These are phyloP conservation scores for Hanseniaspora sp. DNA, from an alignment of 1,139 yeast species.

Conservation along the genomic window DNA sequence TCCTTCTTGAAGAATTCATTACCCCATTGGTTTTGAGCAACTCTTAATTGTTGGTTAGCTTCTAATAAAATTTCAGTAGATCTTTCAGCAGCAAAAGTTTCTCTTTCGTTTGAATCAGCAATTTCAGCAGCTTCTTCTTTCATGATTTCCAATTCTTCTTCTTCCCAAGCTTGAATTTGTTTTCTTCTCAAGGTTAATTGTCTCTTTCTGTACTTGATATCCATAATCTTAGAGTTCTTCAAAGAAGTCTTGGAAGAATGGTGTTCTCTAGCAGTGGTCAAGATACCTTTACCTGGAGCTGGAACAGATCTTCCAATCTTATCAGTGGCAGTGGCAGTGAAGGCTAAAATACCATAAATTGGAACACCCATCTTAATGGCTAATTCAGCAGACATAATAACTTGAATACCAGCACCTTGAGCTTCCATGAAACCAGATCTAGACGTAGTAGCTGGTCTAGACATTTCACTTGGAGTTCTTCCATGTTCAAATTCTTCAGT, in stretches of 20 bases:
- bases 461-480: conserved; percentile 96
- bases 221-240: conserved; percentile 73
- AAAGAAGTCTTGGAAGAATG: conserved; percentile 48
- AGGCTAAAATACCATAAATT: conserved; percentile 85
- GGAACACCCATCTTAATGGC: conserved; percentile 99
- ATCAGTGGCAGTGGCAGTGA: conserved; percentile 94
- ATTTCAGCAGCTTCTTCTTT: conserved; percentile 58
- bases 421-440: conserved; percentile 99
- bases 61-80: conserved; percentile 79
- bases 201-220: conserved; percentile 86
- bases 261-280: conserved; percentile 94
- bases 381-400: conserved; percentile 86
- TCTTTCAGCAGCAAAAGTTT: conserved; percentile 61
- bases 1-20: conserved; percentile 84
- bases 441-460: conserved; percentile 92
- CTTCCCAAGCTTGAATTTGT: conserved; percentile 79
- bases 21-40: conserved; percentile 92
- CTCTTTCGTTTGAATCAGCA: conserved; percentile 36
- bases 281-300: conserved; percentile 99
- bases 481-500: conserved; percentile 82
- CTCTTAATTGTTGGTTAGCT: conserved; percentile 71
- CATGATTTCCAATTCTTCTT: conserved; percentile 61
- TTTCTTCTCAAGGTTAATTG: conserved; percentile 70
- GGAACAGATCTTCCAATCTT: conserved; percentile 98
- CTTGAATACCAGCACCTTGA: conserved; percentile 98